Base-by-base conservation (phyloP, 768 basidiomycete species). In the Collybiopsis confluens region DNA sequence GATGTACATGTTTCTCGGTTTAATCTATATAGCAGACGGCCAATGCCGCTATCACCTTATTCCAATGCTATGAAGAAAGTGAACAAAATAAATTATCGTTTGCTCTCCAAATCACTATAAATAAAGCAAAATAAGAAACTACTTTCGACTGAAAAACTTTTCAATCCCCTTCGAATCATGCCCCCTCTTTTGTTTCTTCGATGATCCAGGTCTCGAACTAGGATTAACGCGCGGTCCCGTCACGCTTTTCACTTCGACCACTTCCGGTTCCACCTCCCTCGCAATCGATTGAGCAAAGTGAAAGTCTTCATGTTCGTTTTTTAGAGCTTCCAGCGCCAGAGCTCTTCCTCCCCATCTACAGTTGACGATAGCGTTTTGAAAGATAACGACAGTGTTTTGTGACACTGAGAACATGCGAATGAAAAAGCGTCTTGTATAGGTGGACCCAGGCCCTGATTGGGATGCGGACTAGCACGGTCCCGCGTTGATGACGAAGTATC, bases 251-350 rank as follows among this genome's bases (percentile, higher is more conserved):
- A n/a, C n/a, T n/a, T n/a, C n/a, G n/a, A n/a, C n/a, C 49, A 41
- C 58, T 57, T 45, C 35, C 54, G 58, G 30, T 59, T 62, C 44
- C 47, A 68, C 54, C 50, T 75, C 71, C 23, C 76, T 76, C 20
- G 85, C 78, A 47, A 98, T 64, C 52, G 91, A 87, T 61, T 85
- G 76, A 1, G 95, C 94, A 60, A 92, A 83, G 67, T 98, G 95
- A 66, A 83, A 97, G 68, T 97, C 95, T 33, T 82, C 78, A 61
- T 98, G 95, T 63, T 97, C 95, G 66, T 78, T 59, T 51, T 73
- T 74, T 52, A 81, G 63, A 55, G 68, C 68, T 5, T 67, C 71
- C 35, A 86, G 60, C 18, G 62, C 73, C 60, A 62, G 63, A 54
- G 68, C 64, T 56, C 58, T 61, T 69, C 72, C 45, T 61, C 73